Base-by-base conservation (phyloP, 192 early-diverging fungal genomes). In the Mortierella hygrophila region DNA sequence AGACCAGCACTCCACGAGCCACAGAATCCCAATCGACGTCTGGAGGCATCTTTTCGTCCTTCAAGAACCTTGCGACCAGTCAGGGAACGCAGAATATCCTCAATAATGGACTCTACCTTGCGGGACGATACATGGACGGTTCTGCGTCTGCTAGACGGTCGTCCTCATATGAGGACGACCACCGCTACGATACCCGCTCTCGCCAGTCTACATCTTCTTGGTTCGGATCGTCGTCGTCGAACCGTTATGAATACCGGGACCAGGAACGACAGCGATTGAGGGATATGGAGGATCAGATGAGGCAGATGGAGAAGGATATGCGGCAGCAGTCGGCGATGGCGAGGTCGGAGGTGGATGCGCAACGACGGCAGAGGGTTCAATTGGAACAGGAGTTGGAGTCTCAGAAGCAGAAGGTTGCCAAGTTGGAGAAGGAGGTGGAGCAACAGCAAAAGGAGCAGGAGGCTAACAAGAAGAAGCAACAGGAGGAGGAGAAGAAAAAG, bases 281-380 rank as follows among this genome's bases (percentile, higher is more conserved):
- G 29, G 84, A 80, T 29, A 76, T 86, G 75, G 84, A 86, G 37
- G 37, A 76, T 5, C 57, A 76, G 21, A 41, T 86, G 26, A 35
- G 42, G 20, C 79, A 77, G 68, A 86, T 86, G 84, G 84, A 86
- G 49, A 75, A 54, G 23, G 79, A 86, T 37, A 77, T 86, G 75
- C 42, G 57, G 6, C 75, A 81, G 23, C 72, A 77, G 23, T 68
- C 74, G 18, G 74, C 79, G 6, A 75, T 76, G 49, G 78, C 84
- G 0, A 71, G 84, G 6, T 77, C 84, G 20, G 84, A 86, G 38
- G 46, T 86, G 4, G 84, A 86, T 21, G 44, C 26, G 6, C 84
- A 81, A 55, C 70, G 84, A 4, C 79, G 75, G 20, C 76, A 81
- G 49, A 76, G 84, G 10, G 16, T 35, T 20, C 77, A 78, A 18